Evolutionary conservation across 768 basidiomycete genomes (phyloP), one percentile per base, ranked within the genome.

Genomic region (Lactarius sanguifluus): DNA sequence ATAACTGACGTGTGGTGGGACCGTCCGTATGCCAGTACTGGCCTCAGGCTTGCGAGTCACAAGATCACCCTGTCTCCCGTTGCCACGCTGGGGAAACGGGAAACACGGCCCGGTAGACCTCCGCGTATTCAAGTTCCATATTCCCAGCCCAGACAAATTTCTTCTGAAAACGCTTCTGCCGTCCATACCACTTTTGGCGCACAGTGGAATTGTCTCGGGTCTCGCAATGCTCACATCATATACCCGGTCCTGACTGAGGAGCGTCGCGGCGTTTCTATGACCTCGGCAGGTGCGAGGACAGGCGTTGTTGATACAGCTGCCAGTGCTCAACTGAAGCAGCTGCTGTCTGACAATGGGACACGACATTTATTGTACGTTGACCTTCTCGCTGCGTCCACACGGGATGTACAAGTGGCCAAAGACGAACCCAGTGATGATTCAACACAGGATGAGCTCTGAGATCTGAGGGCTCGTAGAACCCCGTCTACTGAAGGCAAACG

Each of bases 201-300:
- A 3, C 32, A 45, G 20, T 6, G n/a, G 25, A 34, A 52, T 25
- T 16, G 28, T 38, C 60, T 15, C 1, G 32, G 6, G 23, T 20
- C 47, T 34, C 30, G 13, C 8, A 61, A 47, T 5, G 16, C 45
- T 13, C 41, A 32, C 25, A 30, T 61, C 36, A 36, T 64, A 7
- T 71, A 66, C 41, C 58, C 64, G 20, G 60, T 72, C 20, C 38
- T 47, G 23, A 25, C 40, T 7, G 41, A 45, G 8, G 69, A 64
- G 47, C 64, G n/a, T n/a, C n/a, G n/a, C n/a, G n/a, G n/a, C n/a
- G 61, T 18, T 10, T 72, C 36, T 72, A 72, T 36, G 71, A 72
- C 58, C 64, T 67, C 15, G 71, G 69, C 18, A 66, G 66, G 62
- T 62, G 66, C 20, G 66, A 67, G 56, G 72, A 72, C 55, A 69